Conservation (phyloP, 306 rosid species). For the Oxytropis ochrocephala region DNA sequence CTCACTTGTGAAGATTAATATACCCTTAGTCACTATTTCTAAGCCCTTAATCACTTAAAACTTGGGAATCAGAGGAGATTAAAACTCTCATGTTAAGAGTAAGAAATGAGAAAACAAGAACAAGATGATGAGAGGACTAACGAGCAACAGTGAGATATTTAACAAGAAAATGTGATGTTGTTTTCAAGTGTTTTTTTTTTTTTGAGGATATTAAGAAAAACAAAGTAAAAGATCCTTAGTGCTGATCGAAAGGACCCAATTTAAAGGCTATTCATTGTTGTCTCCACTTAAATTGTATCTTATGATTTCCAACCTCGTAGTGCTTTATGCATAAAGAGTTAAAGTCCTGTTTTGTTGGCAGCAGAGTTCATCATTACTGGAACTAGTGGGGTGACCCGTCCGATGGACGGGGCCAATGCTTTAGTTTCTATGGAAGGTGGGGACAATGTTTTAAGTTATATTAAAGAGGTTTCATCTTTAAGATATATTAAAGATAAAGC, state of each 20-base stretch:
- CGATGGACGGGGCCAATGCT: too few relatives aligned
- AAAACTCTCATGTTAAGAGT: too few relatives aligned
- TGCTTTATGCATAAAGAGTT: constrained; percentile 45
- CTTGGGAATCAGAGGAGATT: not conserved
- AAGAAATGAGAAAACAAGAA: not conserved
- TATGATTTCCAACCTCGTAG: constrained; percentile 55
- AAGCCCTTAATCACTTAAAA: constrained; percentile 19
- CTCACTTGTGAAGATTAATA: constrained; percentile 28
- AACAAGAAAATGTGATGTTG: constrained; percentile 24
- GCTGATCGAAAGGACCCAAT: constrained; percentile 32
- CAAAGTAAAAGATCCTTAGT: constrained; percentile 27
- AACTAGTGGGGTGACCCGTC: too few relatives aligned
- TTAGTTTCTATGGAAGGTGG: too few relatives aligned
- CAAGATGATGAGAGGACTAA: constrained; percentile 21
- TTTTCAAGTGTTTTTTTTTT: constrained; percentile 23
- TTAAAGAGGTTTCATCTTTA: too few relatives aligned
- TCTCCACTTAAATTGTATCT: constrained; percentile 41
- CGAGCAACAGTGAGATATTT: constrained; percentile 36
- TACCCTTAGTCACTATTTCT: not conserved
- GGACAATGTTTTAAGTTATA: too few relatives aligned
- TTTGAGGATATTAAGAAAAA: constrained; percentile 25
- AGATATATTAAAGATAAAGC: too few relatives aligned
- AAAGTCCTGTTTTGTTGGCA: constrained; percentile 42
- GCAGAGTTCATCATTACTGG: constrained; percentile 68
- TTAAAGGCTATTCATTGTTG: constrained; percentile 43